Conservation (phyloP, 768 basidiomycete genomes). For the Mycena maculata region DNA sequence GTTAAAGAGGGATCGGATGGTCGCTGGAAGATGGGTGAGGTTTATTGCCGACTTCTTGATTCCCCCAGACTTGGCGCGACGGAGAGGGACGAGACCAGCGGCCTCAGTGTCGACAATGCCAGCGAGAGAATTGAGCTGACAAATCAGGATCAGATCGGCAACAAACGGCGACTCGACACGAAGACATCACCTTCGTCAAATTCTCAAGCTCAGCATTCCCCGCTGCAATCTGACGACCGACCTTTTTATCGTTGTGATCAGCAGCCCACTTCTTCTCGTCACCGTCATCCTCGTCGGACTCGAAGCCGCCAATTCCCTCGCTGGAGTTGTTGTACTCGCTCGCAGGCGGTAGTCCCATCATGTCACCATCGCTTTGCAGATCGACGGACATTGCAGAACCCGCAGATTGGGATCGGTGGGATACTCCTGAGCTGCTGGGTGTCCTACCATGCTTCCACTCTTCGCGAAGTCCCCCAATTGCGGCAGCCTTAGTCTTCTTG, state of each 20-base stretch:
- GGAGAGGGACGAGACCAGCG: not conserved
- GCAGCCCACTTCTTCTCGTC: not conserved
- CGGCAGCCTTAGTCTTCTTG: not conserved
- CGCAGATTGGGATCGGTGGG: not conserved
- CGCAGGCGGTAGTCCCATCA: not conserved
- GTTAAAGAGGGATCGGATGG: no score
- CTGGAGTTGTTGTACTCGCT: constrained; percentile 5
- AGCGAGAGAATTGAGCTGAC: not conserved
- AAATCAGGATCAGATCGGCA: not conserved
- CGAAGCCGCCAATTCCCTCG: not conserved
- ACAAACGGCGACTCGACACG: not conserved
- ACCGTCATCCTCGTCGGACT: constrained; percentile 3
- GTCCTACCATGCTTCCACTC: not conserved
- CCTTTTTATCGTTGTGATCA: not conserved
- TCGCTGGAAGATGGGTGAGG: not conserved
- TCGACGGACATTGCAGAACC: constrained; percentile 10
- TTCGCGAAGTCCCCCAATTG: not conserved
- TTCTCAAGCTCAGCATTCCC: not conserved
- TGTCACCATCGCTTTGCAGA: not conserved
- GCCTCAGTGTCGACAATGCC: constrained; percentile 8
- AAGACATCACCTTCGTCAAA: not conserved
- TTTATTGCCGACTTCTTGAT: no score
- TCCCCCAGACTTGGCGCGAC: no score
- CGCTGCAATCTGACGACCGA: no score
- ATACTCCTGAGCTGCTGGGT: not conserved